Percentiles rank a stretch among this genome's conserved stretches.
These are phyloP conservation scores for Berkeleyomyces rouxiae DNA, from an alignment of 2,329 filamentous ascomycete genomes.

Conservation along the genomic window DNA sequence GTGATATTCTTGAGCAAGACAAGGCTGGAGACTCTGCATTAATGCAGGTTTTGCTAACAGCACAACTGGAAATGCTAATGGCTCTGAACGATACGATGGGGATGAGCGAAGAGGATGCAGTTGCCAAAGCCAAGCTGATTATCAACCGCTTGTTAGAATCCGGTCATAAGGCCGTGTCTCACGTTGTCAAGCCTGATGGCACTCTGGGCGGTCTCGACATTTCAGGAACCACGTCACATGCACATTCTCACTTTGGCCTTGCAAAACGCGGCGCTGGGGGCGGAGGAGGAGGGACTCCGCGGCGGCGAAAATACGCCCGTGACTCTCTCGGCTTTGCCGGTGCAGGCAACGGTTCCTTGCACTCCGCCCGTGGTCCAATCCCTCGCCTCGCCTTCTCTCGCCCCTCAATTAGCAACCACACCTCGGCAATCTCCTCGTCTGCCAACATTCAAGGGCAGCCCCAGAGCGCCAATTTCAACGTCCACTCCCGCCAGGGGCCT, in stretches of 20 bases:
- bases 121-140: slow-evolving; percentile 60
- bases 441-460: slow-evolving; percentile 5
- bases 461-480: slow-evolving; percentile 2
- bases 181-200: slow-evolving; percentile 73
- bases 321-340: slow-evolving; percentile 11
- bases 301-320: slow-evolving; percentile 10
- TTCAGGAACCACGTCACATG: slow-evolving; percentile 13
- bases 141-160: slow-evolving; percentile 63
- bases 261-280: slow-evolving; percentile 11
- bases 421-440: slow-evolving; percentile 6
- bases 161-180: slow-evolving; percentile 57
- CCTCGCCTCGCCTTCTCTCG: slow-evolving; percentile 7
- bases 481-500: slow-evolving; percentile 1
- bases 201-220: slow-evolving; percentile 11
- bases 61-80: slow-evolving; percentile 81
- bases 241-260: slow-evolving; percentile 14
- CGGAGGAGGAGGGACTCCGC: slow-evolving; percentile 11
- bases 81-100: slow-evolving; percentile 66
- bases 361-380: background rate
- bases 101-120: slow-evolving; percentile 71
- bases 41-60: slow-evolving; percentile 68
- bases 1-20: slow-evolving; percentile 68
- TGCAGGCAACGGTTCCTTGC: background rate
- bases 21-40: slow-evolving; percentile 60
- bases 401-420: slow-evolving; percentile 2